Evolutionary conservation across 805 yeast species (phyloP).

Genomic region (Diddensiella caesifluorescens): DNA sequence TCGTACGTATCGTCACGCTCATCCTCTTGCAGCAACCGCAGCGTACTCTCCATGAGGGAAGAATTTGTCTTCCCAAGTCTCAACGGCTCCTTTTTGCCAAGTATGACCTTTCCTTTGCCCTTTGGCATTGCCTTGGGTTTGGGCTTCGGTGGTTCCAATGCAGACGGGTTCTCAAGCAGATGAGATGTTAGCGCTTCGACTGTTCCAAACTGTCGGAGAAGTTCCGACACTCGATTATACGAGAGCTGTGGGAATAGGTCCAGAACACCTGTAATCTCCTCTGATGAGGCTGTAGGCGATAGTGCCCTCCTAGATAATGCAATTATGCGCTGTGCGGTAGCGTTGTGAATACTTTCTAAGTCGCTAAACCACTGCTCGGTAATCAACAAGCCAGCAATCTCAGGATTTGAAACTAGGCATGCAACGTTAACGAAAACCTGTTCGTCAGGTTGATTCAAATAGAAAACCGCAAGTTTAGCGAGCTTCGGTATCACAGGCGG

Average conservation of each 20-base stretch:
- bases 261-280: constrained; percentile 38
- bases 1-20: constrained; percentile 63
- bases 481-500: constrained; percentile 7
- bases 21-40: constrained; percentile 66
- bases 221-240: constrained; percentile 40
- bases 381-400: neutral
- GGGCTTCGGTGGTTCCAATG: constrained; percentile 31
- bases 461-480: constrained; percentile 8
- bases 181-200: constrained; percentile 55
- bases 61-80: constrained; percentile 22
- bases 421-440: neutral
- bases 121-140: constrained; percentile 23
- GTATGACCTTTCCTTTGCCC: neutral
- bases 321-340: constrained; percentile 8
- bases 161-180: constrained; percentile 58
- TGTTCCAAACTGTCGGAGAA: constrained; percentile 45
- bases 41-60: constrained; percentile 19
- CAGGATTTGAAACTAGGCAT: constrained; percentile 2
- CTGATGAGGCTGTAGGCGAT: neutral
- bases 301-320: constrained; percentile 5
- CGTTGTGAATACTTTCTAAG: constrained; percentile 9
- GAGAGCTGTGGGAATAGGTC: constrained; percentile 67
- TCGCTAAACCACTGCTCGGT: constrained; percentile 10
- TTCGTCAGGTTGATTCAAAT: neutral
- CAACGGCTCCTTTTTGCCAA: constrained; percentile 29